Evolutionary conservation across 768 basidiomycete genomes (phyloP).

Genomic region (Boletus bicolor): DNA sequence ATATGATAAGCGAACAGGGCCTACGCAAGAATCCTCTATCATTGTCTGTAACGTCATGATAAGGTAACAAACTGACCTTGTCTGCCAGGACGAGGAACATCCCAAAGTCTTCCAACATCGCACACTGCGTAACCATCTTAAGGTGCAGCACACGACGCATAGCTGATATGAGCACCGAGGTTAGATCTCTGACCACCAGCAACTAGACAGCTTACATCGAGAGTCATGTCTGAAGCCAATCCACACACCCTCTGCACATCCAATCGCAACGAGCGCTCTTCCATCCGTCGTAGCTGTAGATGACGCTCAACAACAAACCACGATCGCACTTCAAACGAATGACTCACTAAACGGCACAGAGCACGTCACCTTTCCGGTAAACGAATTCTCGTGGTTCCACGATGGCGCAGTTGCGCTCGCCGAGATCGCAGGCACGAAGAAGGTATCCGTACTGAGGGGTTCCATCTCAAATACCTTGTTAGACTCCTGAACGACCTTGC

Average conservation of each 20-base stretch:
- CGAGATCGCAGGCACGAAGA: slow-evolving; percentile 68
- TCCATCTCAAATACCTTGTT: slow-evolving; percentile 95
- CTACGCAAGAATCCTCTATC: slow-evolving; percentile 32
- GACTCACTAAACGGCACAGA: slow-evolving; percentile 86
- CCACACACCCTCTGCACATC: slow-evolving; percentile 95
- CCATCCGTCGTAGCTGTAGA: slow-evolving; percentile 74
- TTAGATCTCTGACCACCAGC: slow-evolving; percentile 1
- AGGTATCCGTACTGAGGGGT: slow-evolving; percentile 85
- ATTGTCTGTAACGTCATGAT: not conserved
- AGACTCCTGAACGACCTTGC: slow-evolving; percentile 85
- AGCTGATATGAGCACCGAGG: slow-evolving; percentile 42
- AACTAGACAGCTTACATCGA: slow-evolving; percentile 47
- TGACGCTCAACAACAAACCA: slow-evolving; percentile 8
- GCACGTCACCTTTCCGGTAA: slow-evolving; percentile 86
- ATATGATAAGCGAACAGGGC: slow-evolving; percentile 92
- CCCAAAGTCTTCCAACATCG: slow-evolving; percentile 94
- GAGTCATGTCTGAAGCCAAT: slow-evolving; percentile 91
- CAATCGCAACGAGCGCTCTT: slow-evolving; percentile 84
- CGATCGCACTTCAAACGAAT: not conserved
- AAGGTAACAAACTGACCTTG: slow-evolving; percentile 48
- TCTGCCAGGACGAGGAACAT: slow-evolving; percentile 95
- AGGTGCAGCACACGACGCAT: slow-evolving; percentile 92
- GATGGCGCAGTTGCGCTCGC: slow-evolving; percentile 45
- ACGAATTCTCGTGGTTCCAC: slow-evolving; percentile 67
- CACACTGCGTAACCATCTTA: slow-evolving; percentile 91